These are phyloP conservation scores for Jatropha multifida DNA, from an alignment of 441 rosid species.

Conservation along the genomic window DNA sequence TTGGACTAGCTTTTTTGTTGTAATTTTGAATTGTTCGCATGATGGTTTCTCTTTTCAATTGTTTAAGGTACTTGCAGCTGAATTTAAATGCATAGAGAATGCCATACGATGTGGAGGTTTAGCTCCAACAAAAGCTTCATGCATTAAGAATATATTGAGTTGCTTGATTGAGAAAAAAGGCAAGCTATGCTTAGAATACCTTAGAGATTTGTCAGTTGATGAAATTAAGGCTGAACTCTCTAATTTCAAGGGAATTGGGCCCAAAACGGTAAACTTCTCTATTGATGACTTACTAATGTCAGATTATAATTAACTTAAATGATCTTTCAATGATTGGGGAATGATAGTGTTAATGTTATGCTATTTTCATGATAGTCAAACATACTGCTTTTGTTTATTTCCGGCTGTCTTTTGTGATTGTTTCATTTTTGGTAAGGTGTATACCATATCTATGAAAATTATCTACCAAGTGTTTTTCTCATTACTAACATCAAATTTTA, in stretches of 20 bases:
- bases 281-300: neutral
- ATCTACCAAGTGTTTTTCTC: neutral
- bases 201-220: slow-evolving; percentile 53
- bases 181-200: slow-evolving; percentile 71
- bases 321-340: neutral
- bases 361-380: neutral
- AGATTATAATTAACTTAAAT: neutral
- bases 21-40: slow-evolving; percentile 4
- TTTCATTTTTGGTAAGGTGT: neutral
- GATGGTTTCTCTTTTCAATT: slow-evolving; percentile 14
- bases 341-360: neutral
- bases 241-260: slow-evolving; percentile 77
- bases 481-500: slow-evolving; percentile 1
- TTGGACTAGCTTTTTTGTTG: neutral
- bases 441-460: neutral
- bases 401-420: neutral
- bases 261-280: slow-evolving; percentile 60
- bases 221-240: slow-evolving; percentile 81
- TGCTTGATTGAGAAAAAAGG: slow-evolving; percentile 61
- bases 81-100: slow-evolving; percentile 50
- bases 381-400: neutral
- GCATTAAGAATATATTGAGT: slow-evolving; percentile 62
- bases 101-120: slow-evolving; percentile 90
- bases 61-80: slow-evolving; percentile 68
- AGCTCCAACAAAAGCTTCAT: slow-evolving; percentile 74